phyloP scores from a whole-genome alignment of 139 green algal species.

The Pleodorina starrii region DNA sequence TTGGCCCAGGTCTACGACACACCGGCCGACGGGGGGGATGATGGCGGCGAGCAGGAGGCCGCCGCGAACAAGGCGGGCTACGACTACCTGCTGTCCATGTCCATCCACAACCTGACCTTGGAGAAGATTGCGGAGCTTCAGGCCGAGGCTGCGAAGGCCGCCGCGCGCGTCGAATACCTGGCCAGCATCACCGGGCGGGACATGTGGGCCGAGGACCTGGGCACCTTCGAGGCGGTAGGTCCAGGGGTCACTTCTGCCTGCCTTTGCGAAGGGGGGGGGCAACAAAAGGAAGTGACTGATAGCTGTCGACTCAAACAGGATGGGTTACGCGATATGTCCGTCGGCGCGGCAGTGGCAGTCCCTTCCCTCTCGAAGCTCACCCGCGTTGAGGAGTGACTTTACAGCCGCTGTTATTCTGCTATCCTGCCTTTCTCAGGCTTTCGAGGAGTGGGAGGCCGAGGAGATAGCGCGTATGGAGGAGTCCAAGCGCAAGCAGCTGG shows the following conservation, averaged over 20 bases:
- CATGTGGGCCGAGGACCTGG: constrained; percentile 91
- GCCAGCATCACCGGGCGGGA: constrained; percentile 70
- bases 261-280: too few species aligned
- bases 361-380: too few species aligned
- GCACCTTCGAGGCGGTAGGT: constrained; percentile 81
- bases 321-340: too few species aligned
- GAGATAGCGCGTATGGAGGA: constrained; percentile 44
- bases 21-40: constrained; percentile 20
- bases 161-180: constrained; percentile 74
- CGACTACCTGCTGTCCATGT: constrained; percentile 98
- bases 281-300: too few species aligned
- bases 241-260: too few species aligned
- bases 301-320: too few species aligned
- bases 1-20: background rate
- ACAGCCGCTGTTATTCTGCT: too few species aligned
- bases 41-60: constrained; percentile 42
- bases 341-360: too few species aligned
- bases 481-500: constrained; percentile 32
- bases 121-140: constrained; percentile 88
- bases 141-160: constrained; percentile 64
- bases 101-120: constrained; percentile 92
- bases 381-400: too few species aligned
- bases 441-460: constrained; percentile 69
- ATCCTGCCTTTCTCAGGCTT: too few species aligned
- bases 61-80: constrained; percentile 70